A percentile compares a stretch with the other conserved stretches of the same genome.
phyloP scores from a whole-genome alignment of 2,329 filamentous ascomycete genomes.

The Aspergillus sp. region DNA sequence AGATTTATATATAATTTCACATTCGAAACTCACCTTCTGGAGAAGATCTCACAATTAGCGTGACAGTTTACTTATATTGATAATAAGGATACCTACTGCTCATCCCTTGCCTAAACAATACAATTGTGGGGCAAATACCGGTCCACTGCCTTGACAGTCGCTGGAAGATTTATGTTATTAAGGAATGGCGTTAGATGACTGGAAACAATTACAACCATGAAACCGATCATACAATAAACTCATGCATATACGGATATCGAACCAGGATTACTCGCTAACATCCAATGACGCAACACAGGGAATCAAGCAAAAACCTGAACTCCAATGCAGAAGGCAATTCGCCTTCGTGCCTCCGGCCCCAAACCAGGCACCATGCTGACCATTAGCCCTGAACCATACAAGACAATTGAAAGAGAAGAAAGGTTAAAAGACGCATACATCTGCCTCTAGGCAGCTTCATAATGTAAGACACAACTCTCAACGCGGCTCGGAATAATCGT shows the following conservation, averaged over 20 bases:
- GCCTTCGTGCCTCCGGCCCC: conserved; percentile 7
- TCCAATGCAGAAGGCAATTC: conserved; percentile 15
- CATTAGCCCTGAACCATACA: conserved; percentile 17
- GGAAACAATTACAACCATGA: neutral
- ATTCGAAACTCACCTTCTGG: no score
- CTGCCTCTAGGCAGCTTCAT: neutral
- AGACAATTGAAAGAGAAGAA: neutral
- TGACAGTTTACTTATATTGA: no score
- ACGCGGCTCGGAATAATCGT: conserved; percentile 67
- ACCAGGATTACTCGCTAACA: conserved; percentile 5
- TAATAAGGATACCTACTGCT: no score
- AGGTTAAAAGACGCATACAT: neutral
- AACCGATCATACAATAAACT: neutral
- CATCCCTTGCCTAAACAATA: no score
- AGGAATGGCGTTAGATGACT: neutral
- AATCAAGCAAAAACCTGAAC: conserved; percentile 15
- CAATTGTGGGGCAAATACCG: no score
- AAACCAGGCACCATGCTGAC: conserved; percentile 29
- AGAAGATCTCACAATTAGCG: no score
- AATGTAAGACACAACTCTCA: conserved; percentile 18
- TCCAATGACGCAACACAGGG: conserved; percentile 1
- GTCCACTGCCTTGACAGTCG: no score
- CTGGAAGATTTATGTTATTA: neutral
- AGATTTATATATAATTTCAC: no score
- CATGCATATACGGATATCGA: conserved; percentile 3